phyloP scores from a whole-genome alignment of 768 basidiomycete species.

The Lentinus tigrinus region DNA sequence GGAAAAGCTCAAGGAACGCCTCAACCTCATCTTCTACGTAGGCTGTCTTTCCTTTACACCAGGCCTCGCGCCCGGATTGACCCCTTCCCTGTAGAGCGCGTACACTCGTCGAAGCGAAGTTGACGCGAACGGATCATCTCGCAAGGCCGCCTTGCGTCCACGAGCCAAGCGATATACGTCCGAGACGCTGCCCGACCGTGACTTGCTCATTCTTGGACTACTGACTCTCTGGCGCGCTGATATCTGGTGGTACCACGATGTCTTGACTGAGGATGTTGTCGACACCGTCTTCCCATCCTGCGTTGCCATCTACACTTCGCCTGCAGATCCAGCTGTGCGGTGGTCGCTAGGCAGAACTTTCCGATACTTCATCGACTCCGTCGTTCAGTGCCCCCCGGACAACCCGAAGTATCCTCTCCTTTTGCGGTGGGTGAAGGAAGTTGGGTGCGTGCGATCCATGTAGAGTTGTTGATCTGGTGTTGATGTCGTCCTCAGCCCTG shows the following conservation, averaged over 20 bases:
- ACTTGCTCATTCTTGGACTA: conserved; percentile 68
- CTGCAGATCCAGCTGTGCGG: conserved; percentile 65
- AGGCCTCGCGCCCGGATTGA: background rate
- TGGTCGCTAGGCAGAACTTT: conserved; percentile 55
- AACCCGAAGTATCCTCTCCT: conserved; percentile 41
- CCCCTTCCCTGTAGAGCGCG: conserved; percentile 10
- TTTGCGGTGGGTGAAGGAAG: conserved; percentile 41
- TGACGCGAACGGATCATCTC: conserved; percentile 54
- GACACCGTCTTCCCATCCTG: conserved; percentile 47
- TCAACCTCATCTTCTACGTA: conserved; percentile 60
- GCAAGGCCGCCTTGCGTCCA: conserved; percentile 54
- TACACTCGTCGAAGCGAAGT: conserved; percentile 57
- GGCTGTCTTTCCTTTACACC: conserved; percentile 5
- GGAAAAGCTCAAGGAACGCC: conserved; percentile 42
- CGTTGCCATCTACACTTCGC: conserved; percentile 59
- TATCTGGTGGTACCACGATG: conserved; percentile 52
- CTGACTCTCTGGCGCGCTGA: conserved; percentile 66
- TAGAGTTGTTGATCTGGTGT: background rate
- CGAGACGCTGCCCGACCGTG: conserved; percentile 65
- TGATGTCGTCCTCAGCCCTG: conserved; percentile 20
- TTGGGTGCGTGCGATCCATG: conserved; percentile 39
- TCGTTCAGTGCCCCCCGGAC: conserved; percentile 41
- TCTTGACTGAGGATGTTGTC: conserved; percentile 39
- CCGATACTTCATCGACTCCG: conserved; percentile 41
- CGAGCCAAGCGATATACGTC: conserved; percentile 56